Base-by-base conservation (phyloP, 352 stramenopile species). In the Phytopythium chamaehyphon region DNA sequence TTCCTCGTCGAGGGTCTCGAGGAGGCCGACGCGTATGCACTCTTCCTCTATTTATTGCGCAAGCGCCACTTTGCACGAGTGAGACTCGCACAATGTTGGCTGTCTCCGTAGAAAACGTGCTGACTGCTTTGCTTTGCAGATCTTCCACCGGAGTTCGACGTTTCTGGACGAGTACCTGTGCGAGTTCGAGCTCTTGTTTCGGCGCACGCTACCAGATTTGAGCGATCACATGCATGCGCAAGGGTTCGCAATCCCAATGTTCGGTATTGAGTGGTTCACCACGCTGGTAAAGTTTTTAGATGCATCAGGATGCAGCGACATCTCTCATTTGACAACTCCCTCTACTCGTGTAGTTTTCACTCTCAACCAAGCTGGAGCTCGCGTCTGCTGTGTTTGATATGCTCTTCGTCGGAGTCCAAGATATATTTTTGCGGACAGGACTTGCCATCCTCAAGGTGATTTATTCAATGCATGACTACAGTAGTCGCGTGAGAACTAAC, bases 231-330 rank as follows among this genome's bases (percentile, higher is more conserved):
- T 95, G 18, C 51, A 80, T 0, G 60, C 55, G 1, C 79, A 88
- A 46, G 84, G 84, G 10, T 95, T 95, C 53, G 57, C 62, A 9
- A 67, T 90, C 23, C 74, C 81, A 8, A 89, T 95, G 76, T 95
- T 90, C 51, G 83, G 80, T 45, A 88, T 95, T 46, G 84, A 95
- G 45, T 95, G 84, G 84, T 93, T 95, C 53, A 95, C 84, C 14
- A 95, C 84, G 22, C 58, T 95, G 60, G 75, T 86, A 33, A 33
- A 33, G 28, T 33, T 33, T 5, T 5, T 33, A 33, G 28, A 33
- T 33, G 9, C 5, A 33, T 33, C 28, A n/a, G n/a, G n/a, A n/a
- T n/a, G n/a, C n/a, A n/a, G n/a, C n/a, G n/a, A n/a, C n/a, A n/a
- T 3, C 50, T 37, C 6, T 26, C 1, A 31, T 6, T n/a, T 48